Evolutionary conservation across 495 filamentous ascomycete genomes (phyloP).

Genomic region (Tuber indicum): DNA sequence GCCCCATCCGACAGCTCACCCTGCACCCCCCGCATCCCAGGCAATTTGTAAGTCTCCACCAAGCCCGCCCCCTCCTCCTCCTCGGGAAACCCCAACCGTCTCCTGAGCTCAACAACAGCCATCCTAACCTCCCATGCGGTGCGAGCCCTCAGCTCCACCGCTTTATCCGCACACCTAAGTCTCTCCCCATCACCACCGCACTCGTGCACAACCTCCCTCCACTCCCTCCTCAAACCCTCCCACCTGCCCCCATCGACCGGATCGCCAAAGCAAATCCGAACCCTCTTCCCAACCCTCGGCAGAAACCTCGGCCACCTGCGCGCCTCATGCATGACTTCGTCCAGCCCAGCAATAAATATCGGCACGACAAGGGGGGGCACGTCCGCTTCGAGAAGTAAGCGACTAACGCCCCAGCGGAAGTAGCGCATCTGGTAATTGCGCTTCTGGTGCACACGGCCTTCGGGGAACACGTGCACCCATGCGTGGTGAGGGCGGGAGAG

Average conservation of each 20-base stretch:
- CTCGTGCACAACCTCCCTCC: conserved; percentile 13
- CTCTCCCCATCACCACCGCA: conserved; percentile 44
- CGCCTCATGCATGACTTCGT: conserved; percentile 76
- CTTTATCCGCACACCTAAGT: conserved; percentile 64
- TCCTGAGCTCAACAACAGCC: conserved; percentile 70
- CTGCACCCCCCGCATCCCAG: conserved; percentile 50
- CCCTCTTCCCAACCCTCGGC: conserved; percentile 62
- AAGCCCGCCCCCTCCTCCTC: conserved; percentile 65
- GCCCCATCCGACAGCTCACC: conserved; percentile 60
- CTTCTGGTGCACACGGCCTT: conserved; percentile 87
- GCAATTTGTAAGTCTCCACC: conserved; percentile 58
- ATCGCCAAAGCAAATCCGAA: conserved; percentile 70
- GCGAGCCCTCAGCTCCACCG: conserved; percentile 71
- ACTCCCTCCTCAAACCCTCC: conserved; percentile 22
- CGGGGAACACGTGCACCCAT: conserved; percentile 95
- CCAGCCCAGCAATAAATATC: conserved; percentile 84
- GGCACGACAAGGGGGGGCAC: conserved; percentile 80
- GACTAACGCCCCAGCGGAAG: conserved; percentile 93
- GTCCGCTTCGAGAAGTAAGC: conserved; percentile 79
- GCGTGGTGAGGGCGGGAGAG: conserved; percentile 47
- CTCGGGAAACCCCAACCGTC: conserved; percentile 63
- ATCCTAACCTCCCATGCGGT: conserved; percentile 68
- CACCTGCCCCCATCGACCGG: conserved; percentile 48
- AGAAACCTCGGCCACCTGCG: conserved; percentile 72
- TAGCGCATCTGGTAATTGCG: conserved; percentile 75